A percentile compares a stretch with the other conserved stretches of the same genome.
These are phyloP conservation scores for Pleomassaria siparia DNA, from an alignment of 2,329 filamentous ascomycete genomes.

Conservation along the genomic window DNA sequence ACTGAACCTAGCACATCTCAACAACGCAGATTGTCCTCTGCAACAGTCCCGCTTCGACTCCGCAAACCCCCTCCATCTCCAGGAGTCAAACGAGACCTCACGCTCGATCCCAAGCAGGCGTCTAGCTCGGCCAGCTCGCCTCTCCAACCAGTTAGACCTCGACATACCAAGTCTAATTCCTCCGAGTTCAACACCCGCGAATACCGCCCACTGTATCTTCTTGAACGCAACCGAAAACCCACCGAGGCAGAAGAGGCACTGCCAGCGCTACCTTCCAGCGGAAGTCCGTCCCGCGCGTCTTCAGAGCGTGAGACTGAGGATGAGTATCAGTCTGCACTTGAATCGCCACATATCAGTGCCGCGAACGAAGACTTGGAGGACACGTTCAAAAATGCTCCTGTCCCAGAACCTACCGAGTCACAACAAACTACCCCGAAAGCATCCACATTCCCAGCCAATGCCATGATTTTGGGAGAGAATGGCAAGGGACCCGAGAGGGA, in stretches of 20 bases:
- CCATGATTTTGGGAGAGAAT: slow-evolving; percentile 7
- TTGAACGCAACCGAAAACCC: slow-evolving; percentile 60
- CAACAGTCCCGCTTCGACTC: slow-evolving; percentile 59
- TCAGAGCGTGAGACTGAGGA: slow-evolving; percentile 46
- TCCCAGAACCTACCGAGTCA: slow-evolving; percentile 59
- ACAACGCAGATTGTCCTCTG: slow-evolving; percentile 44
- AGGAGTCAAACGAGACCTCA: slow-evolving; percentile 42
- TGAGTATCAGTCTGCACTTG: slow-evolving; percentile 49
- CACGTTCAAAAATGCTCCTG: slow-evolving; percentile 29
- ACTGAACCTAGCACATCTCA: neutral
- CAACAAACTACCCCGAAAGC: slow-evolving; percentile 71
- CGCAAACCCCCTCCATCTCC: slow-evolving; percentile 54
- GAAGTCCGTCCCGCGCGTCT: slow-evolving; percentile 36
- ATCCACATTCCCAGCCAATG: slow-evolving; percentile 46
- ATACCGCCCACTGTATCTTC: slow-evolving; percentile 78
- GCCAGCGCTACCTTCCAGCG: slow-evolving; percentile 54
- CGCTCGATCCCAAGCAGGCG: slow-evolving; percentile 37
- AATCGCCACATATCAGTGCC: slow-evolving; percentile 36
- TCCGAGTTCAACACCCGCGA: slow-evolving; percentile 62
- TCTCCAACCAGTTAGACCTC: slow-evolving; percentile 36
- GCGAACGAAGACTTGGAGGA: slow-evolving; percentile 23
- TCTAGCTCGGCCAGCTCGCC: slow-evolving; percentile 46
- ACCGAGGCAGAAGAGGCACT: slow-evolving; percentile 45
- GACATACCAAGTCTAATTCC: slow-evolving; percentile 52
- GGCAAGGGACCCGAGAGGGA: slow-evolving; percentile 19